These are phyloP conservation scores for Fusarium sp. DNA, from an alignment of 2,329 filamentous ascomycete species.

Conservation along the genomic window DNA sequence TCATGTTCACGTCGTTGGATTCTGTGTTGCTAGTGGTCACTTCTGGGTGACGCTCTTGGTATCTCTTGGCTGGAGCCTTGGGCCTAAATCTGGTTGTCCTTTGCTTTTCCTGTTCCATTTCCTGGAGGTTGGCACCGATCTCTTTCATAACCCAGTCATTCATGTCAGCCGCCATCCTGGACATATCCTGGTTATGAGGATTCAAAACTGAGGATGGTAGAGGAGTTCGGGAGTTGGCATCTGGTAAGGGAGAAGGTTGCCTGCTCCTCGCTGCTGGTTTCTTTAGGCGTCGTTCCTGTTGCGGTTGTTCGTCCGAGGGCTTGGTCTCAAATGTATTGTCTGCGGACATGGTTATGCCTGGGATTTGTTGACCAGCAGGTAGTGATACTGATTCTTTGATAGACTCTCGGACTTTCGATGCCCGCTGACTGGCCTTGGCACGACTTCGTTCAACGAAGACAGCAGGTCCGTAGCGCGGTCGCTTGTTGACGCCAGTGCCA, in stretches of 20 bases:
- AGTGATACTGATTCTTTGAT: slow-evolving; percentile 19
- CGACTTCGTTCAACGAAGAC: slow-evolving; percentile 67
- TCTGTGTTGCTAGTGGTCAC: slow-evolving; percentile 14
- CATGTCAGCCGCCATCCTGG: slow-evolving; percentile 65
- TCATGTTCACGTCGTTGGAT: slow-evolving; percentile 47
- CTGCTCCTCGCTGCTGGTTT: slow-evolving; percentile 48
- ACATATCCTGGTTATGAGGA: slow-evolving; percentile 57
- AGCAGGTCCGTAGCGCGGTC: slow-evolving; percentile 56
- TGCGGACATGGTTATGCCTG: slow-evolving; percentile 4
- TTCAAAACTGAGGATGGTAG: slow-evolving; percentile 50
- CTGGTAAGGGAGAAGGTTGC: slow-evolving; percentile 38
- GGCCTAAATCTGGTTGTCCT: slow-evolving; percentile 62
- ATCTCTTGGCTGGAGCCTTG: slow-evolving; percentile 65
- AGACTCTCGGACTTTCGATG: slow-evolving; percentile 24
- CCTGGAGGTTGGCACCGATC: slow-evolving; percentile 64
- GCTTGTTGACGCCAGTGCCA: slow-evolving; percentile 54
- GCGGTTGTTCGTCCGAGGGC: slow-evolving; percentile 2
- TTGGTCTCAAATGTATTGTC: neutral
- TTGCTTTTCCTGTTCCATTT: slow-evolving; percentile 57
- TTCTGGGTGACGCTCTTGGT: slow-evolving; percentile 66
- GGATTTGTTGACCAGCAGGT: neutral
- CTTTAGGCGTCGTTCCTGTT: slow-evolving; percentile 48
- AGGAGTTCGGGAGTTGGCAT: slow-evolving; percentile 38
- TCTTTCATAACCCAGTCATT: slow-evolving; percentile 68
- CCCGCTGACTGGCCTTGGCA: slow-evolving; percentile 49